Evolutionary conservation across 208 protist genomes (phyloP).

Genomic region (Wallacemonas sp.): DNA sequence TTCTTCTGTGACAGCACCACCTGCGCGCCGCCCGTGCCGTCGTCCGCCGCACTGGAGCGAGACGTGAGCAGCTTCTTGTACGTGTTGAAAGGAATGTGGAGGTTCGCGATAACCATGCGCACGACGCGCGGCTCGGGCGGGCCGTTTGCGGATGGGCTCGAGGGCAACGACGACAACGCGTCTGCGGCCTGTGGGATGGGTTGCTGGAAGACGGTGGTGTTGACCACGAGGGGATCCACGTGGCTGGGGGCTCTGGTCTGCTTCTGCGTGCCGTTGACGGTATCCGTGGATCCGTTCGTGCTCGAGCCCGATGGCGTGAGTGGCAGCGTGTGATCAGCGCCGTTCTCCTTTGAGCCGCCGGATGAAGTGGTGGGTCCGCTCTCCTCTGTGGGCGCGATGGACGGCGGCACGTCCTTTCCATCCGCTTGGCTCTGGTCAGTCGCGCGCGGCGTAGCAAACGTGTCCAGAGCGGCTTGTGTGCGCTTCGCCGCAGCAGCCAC

Average conservation of each 20-base stretch:
- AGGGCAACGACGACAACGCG: neutral
- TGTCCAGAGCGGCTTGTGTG: conserved; percentile 6
- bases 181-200: neutral
- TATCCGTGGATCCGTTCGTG: neutral
- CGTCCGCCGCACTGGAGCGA: conserved; percentile 13
- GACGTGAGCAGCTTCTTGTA: conserved; percentile 23
- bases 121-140: conserved; percentile 21
- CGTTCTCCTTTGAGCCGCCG: neutral
- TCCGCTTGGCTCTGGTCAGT: neutral
- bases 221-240: neutral
- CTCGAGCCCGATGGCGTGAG: neutral
- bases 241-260: neutral
- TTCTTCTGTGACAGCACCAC: conserved; percentile 5
- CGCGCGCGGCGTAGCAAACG: neutral
- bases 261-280: no score
- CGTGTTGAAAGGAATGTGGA: conserved; percentile 47
- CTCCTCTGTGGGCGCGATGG: neutral
- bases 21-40: conserved; percentile 13
- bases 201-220: neutral
- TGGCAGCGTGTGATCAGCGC: neutral
- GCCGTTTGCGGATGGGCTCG: neutral
- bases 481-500: conserved; percentile 14
- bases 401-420: neutral
- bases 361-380: neutral
- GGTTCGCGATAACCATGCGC: conserved; percentile 57